These are phyloP conservation scores for Cytospora piceicola DNA, from an alignment of 2,329 filamentous ascomycete genomes.

Conservation along the genomic window DNA sequence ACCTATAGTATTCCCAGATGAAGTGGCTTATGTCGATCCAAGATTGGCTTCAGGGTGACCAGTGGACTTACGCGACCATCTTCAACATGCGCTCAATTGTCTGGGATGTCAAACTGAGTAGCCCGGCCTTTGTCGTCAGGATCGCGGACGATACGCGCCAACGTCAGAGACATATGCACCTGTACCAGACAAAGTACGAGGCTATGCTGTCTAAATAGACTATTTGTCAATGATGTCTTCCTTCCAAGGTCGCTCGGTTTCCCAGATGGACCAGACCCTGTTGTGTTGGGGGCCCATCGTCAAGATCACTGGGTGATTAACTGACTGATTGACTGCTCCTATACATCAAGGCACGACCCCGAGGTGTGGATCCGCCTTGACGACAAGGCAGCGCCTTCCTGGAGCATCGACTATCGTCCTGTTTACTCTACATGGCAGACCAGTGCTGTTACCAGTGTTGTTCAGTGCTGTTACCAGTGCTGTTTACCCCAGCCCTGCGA, in stretches of 20 bases:
- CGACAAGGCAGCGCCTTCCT: slow-evolving; percentile 17
- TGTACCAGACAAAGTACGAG: slow-evolving; percentile 8
- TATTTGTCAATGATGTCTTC: slow-evolving; percentile 17
- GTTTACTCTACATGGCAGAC: background rate
- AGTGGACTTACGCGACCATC: slow-evolving; percentile 29
- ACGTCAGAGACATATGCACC: slow-evolving; percentile 19
- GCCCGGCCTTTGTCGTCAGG: slow-evolving; percentile 15
- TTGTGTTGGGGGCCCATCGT: background rate
- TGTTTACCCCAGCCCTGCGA: too few species aligned
- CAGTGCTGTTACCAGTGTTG: background rate
- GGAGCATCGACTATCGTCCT: slow-evolving; percentile 8
- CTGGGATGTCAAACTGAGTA: slow-evolving; percentile 22
- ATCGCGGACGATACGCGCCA: background rate
- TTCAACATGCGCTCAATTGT: slow-evolving; percentile 18
- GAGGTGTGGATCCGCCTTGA: slow-evolving; percentile 18
- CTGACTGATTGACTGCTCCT: background rate
- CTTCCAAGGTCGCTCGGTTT: background rate
- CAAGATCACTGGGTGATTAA: background rate
- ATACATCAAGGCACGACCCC: slow-evolving; percentile 16
- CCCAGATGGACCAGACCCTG: background rate
- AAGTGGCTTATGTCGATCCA: slow-evolving; percentile 14
- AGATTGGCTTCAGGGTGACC: slow-evolving; percentile 27
- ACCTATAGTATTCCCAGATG: slow-evolving; percentile 10
- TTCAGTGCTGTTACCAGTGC: too few species aligned
- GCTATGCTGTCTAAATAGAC: slow-evolving; percentile 17